Conservation (phyloP, 257 asterid genomes). For the Voacanga thouarsii region DNA sequence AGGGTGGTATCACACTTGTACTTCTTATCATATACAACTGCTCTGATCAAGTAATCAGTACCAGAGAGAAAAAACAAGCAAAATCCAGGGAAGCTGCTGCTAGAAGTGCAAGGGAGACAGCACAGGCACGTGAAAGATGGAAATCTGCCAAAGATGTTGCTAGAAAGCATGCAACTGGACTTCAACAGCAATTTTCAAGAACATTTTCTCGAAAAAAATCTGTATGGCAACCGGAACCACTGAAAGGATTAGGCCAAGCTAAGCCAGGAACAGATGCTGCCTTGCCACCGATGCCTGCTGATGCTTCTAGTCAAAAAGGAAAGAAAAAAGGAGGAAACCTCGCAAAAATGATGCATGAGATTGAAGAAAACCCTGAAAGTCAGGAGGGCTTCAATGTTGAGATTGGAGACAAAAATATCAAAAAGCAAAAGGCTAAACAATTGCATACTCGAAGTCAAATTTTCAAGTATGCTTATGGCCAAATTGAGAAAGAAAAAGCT, state of each 20-base stretch:
- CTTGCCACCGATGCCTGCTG: constrained; percentile 58
- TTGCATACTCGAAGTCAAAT: constrained; percentile 93
- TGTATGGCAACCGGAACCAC: constrained; percentile 33
- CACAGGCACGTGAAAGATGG: constrained; percentile 84
- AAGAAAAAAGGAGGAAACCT: constrained; percentile 58
- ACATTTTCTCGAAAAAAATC: constrained; percentile 81
- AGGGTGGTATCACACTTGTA: constrained; percentile 77
- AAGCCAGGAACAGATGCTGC: constrained; percentile 71
- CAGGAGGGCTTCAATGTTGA: constrained; percentile 82
- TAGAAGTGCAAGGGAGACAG: constrained; percentile 82
- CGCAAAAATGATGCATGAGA: constrained; percentile 85
- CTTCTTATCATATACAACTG: constrained; percentile 91
- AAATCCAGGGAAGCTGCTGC: constrained; percentile 97
- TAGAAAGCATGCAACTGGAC: constrained; percentile 57
- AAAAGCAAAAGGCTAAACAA: constrained; percentile 67
- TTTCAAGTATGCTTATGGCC: constrained; percentile 91
- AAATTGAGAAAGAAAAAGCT: constrained; percentile 93
- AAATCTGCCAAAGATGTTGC: constrained; percentile 84
- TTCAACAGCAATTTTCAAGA: constrained; percentile 57
- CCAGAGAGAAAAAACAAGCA: constrained; percentile 73
- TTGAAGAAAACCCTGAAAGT: constrained; percentile 79
- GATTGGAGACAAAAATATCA: constrained; percentile 82
- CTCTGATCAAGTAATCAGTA: constrained; percentile 85
- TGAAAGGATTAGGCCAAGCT: constrained; percentile 46
- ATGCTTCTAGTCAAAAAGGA: constrained; percentile 43